Base-by-base conservation (phyloP, 441 rosid genomes). In the Macaranga tanarius region DNA sequence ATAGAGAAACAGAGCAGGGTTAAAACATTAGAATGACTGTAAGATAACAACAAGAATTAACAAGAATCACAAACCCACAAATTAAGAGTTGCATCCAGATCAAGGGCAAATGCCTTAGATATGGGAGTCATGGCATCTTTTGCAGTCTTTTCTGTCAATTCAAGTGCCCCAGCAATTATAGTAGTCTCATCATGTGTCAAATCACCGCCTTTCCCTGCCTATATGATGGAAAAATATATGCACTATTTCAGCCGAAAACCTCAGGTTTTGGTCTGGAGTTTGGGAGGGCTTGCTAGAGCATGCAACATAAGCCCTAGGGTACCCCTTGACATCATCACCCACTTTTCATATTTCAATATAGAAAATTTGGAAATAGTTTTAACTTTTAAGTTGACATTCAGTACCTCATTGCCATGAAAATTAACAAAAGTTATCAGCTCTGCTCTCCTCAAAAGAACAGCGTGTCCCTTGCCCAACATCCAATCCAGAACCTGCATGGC, bases 131-230 rank as follows among this genome's bases (percentile, higher is more conserved):
- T 93, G 65, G 98, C 98, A 88, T 89, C 85, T 84, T 88, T 88
- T 66, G 94, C 97, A 22, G 93, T 88, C 84, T 89, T 93, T 81
- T 83, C 93, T 10, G 98, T 91, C 86, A 93, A 70, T 76, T 93
- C 94, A 81, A 93, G 96, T 74, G 98, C 98, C 65, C 98, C 98
- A 58, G 97, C 81, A 61, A 93, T 93, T 78, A 93, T 93, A 54
- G 98, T 87, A 59, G 98, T 91, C 86, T 93, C 98, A 82, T 93
- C 96, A 67, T 80, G 92, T 19, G 96, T 93, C 77, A 93, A 78
- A 84, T 86, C 91, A 54, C 98, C 96, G 34, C 98, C 98, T 86
- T 90, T 93, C 70, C 97, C 96, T 73, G 98, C 98, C 98, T 93
- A 82, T 54, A 71, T 47, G 73, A 76, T 58, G 52, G 70, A 76